Conservation (phyloP, 1,139 yeast species). For the Candida glucosophila region DNA sequence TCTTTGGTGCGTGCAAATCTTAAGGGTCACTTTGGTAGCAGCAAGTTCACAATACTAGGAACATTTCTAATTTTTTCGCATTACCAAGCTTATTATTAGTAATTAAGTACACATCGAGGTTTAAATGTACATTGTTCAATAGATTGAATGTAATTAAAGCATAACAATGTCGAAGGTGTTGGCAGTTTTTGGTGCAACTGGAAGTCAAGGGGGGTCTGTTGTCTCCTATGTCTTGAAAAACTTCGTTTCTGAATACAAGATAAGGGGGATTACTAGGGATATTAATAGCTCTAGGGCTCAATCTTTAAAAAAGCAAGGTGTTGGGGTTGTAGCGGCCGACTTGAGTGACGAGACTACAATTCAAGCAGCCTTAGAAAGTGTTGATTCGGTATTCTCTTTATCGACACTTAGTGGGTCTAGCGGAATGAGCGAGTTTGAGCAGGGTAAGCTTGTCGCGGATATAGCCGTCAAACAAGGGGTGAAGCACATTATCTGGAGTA, state of each 20-base stretch:
- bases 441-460: constrained; percentile 4
- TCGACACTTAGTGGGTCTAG: no score
- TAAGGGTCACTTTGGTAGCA: no score
- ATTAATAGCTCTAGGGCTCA: constrained; percentile 1
- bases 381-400: constrained; percentile 4
- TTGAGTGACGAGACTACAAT: constrained; percentile 2
- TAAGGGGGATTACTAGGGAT: constrained; percentile 7
- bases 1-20: no score
- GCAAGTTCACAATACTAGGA: no score
- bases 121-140: no score
- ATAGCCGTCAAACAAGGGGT: constrained; percentile 3
- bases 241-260: constrained; percentile 4
- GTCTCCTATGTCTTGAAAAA: constrained; percentile 4
- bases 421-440: not conserved
- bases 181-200: constrained; percentile 8
- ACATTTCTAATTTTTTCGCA: no score
- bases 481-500: constrained; percentile 4
- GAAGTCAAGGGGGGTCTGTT: constrained; percentile 7
- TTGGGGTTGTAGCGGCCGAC: constrained; percentile 7
- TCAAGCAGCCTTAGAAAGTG: constrained; percentile 3
- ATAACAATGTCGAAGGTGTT: constrained; percentile 5
- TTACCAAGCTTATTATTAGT: no score
- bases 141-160: no score
- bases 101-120: no score
- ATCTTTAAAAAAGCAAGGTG: constrained; percentile 4